Conservation (phyloP, 2,329 filamentous ascomycete genomes). For the Exophiala lecanii-corni region DNA sequence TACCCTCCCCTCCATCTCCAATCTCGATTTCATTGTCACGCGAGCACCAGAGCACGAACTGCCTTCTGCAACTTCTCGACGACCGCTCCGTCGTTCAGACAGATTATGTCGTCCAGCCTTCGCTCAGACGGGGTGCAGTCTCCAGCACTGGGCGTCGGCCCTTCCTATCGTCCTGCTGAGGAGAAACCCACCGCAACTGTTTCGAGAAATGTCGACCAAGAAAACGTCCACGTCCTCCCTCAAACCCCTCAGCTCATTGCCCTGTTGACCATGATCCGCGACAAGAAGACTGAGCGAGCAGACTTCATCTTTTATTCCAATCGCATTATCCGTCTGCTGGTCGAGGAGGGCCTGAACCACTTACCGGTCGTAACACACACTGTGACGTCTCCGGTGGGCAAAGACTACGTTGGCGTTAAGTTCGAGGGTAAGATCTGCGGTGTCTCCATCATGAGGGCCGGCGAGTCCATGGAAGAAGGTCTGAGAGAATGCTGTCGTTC, state of each 20-base stretch:
- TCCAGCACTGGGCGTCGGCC: constrained; percentile 61
- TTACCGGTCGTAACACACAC: constrained; percentile 84
- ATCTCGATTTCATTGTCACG: no score
- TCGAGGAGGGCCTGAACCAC: constrained; percentile 96
- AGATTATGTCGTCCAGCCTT: no score
- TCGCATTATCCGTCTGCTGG: constrained; percentile 90
- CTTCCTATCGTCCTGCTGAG: constrained; percentile 68
- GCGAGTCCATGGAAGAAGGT: constrained; percentile 97
- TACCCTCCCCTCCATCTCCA: no score
- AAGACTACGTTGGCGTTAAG: constrained; percentile 81
- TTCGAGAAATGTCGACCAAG: constrained; percentile 72
- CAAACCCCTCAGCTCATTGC: constrained; percentile 97
- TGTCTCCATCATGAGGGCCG: constrained; percentile 96
- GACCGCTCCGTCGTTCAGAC: no score
- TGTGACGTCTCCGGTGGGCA: constrained; percentile 86
- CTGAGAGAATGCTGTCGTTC: constrained; percentile 93
- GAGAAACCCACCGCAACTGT: constrained; percentile 85
- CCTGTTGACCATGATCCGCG: constrained; percentile 93
- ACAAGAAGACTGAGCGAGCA: constrained; percentile 80
- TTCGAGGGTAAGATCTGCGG: constrained; percentile 99
- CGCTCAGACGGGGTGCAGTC: constrained; percentile 32
- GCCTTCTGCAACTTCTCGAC: no score
- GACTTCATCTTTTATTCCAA: constrained; percentile 99
- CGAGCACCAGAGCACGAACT: no score
- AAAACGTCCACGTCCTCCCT: constrained; percentile 83